phyloP scores from a whole-genome alignment of 768 basidiomycete genomes.

The Podaxis rugospora region DNA sequence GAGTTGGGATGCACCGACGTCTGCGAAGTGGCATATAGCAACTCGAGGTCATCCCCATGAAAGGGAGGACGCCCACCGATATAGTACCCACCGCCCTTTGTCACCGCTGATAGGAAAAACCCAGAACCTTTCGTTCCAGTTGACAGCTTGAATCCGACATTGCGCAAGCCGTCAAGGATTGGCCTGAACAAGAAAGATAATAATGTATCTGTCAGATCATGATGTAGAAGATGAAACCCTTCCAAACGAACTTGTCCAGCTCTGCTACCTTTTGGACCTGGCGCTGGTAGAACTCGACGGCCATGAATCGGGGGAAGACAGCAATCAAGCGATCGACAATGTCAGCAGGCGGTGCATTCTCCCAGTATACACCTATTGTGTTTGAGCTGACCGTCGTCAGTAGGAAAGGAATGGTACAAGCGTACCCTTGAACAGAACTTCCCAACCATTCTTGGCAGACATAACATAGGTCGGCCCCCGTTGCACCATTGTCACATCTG shows the following conservation, averaged over 20 bases:
- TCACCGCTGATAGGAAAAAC: conserved; percentile 25
- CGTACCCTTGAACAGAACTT: conserved; percentile 22
- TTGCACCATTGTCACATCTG: conserved; percentile 45
- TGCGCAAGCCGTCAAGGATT: conserved; percentile 32
- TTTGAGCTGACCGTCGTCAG: background rate
- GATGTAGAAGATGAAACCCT: too few species aligned
- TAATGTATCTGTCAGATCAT: background rate
- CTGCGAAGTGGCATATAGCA: conserved; percentile 20
- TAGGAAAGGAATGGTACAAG: too few species aligned
- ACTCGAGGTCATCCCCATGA: background rate
- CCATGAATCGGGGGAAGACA: conserved; percentile 36
- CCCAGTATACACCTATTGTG: conserved; percentile 33
- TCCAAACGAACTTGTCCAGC: conserved; percentile 28
- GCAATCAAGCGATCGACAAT: conserved; percentile 47
- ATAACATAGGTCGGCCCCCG: conserved; percentile 51
- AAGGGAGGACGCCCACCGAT: conserved; percentile 21
- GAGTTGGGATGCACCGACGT: conserved; percentile 55
- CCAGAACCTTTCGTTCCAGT: conserved; percentile 36
- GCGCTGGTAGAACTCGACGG: conserved; percentile 19
- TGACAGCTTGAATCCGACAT: conserved; percentile 42
- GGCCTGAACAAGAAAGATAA: conserved; percentile 18
- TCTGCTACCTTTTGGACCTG: conserved; percentile 22
- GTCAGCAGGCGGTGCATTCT: conserved; percentile 43
- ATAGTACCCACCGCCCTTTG: conserved; percentile 33
- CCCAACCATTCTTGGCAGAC: conserved; percentile 35